Conservation (phyloP, 2,329 filamentous ascomycete genomes). For the Amauroascus verrucosus region DNA sequence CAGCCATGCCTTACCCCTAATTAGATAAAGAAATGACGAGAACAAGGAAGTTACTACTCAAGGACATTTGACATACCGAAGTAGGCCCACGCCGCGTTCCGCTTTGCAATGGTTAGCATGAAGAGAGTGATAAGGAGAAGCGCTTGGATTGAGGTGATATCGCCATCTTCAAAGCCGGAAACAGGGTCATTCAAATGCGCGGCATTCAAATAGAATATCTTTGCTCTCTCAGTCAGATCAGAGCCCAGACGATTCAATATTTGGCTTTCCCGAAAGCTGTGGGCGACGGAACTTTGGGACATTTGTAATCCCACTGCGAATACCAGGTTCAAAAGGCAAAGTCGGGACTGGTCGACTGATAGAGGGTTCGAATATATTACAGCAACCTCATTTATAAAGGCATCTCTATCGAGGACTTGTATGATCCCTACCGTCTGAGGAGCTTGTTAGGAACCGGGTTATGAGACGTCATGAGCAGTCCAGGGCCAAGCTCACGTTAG, state of each 20-base stretch:
- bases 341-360: constrained; percentile 40
- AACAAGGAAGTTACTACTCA: background rate
- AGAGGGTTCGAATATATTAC: constrained; percentile 48
- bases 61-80: constrained; percentile 37
- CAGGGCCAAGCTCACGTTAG: constrained; percentile 40
- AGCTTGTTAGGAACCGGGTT: background rate
- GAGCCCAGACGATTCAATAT: constrained; percentile 44
- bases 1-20: constrained; percentile 46
- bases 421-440: constrained; percentile 49
- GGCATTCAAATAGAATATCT: constrained; percentile 53
- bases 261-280: constrained; percentile 33
- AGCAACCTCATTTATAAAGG: constrained; percentile 43
- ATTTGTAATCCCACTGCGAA: constrained; percentile 53
- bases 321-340: constrained; percentile 53
- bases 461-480: background rate
- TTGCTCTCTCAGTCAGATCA: constrained; percentile 45
- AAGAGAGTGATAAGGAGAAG: constrained; percentile 55
- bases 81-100: constrained; percentile 54
- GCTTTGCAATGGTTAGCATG: constrained; percentile 50
- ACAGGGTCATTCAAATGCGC: constrained; percentile 43
- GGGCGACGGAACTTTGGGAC: constrained; percentile 8
- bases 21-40: constrained; percentile 12
- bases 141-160: constrained; percentile 57
- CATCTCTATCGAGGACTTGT: constrained; percentile 47
- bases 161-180: constrained; percentile 49